Percentiles rank a stretch among this genome's conserved stretches.
These are phyloP conservation scores for Dipteronia sinensis DNA, from an alignment of 345 rosid species.

Conservation along the genomic window DNA sequence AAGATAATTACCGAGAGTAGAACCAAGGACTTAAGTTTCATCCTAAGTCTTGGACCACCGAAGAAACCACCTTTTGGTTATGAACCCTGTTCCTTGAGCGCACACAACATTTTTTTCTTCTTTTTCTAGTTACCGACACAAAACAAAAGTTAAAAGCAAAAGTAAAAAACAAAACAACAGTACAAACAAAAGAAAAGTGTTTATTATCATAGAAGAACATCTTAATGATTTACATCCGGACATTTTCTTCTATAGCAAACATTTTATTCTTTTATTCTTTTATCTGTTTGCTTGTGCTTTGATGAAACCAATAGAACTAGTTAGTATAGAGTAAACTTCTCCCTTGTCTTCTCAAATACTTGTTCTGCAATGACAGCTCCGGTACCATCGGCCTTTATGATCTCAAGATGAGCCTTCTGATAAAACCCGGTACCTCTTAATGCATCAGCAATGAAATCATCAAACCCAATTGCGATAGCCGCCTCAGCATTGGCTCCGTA, in stretches of 20 bases:
- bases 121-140: too few relatives aligned
- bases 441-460: slow-evolving; percentile 78
- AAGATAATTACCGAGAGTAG: too few relatives aligned
- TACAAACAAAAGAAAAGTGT: too few relatives aligned
- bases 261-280: neutral
- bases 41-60: too few relatives aligned
- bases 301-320: neutral
- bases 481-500: slow-evolving; percentile 91
- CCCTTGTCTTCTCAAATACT: slow-evolving; percentile 86
- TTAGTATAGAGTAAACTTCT: slow-evolving; percentile 74
- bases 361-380: slow-evolving; percentile 83
- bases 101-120: too few relatives aligned
- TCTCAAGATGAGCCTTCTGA: slow-evolving; percentile 76
- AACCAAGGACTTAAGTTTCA: too few relatives aligned
- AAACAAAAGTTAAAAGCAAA: too few relatives aligned
- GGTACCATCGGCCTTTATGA: slow-evolving; percentile 70
- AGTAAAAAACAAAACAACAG: too few relatives aligned
- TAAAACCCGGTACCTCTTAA: slow-evolving; percentile 66
- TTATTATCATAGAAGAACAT: neutral
- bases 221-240: neutral
- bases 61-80: too few relatives aligned
- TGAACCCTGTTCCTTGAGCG: too few relatives aligned
- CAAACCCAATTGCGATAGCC: slow-evolving; percentile 84
- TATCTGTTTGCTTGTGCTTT: neutral
- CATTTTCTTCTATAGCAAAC: neutral